Base-by-base conservation (phyloP, 805 yeast species). In the Ogataea minuta region DNA sequence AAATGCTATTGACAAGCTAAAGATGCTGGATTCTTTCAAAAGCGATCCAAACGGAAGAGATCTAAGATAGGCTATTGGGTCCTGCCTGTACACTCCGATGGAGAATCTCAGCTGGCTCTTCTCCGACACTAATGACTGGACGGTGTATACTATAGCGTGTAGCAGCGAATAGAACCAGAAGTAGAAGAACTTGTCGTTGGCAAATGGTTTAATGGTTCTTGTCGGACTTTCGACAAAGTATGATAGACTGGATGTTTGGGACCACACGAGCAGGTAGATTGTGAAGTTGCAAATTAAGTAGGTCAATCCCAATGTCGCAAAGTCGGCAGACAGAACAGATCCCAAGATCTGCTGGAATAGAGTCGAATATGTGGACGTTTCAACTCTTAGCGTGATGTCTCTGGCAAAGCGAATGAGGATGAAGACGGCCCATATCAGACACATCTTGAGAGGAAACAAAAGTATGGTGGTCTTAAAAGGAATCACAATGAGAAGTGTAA, bases 111-210 rank as follows among this genome's bases (percentile, higher is more conserved):
- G 61, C 42, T 76, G 68, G 56, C 79, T 79, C 45, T 77, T 64
- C 54, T 80, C 83, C 41, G 76, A 69, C 0, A 74, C 49, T 10
- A 74, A 49, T 52, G 74, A 82, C 44, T 74, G 79, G 2, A 67
- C 34, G 6, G 79, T 52, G 56, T 81, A 84, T 6, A 68, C 24
- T 0, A 67, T 23, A 0, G 78, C 73, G 6, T 70, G 51, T 17
- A 66, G 56, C 1, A 62, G 9, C 17, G 73, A 62, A 30, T 64
- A 68, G 50, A 67, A 76, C 73, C 77, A 74, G 48, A 60, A 74
- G 51, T 64, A 77, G 4, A 77, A 68, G 63, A 60, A 68, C 30
- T 65, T 55, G 46, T 70, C 74, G 45, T 67, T 70, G 31, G 68
- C 37, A 28, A 64, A 64, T 3, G 74, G 70, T 36, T 62, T 67